Evolutionary conservation across 2,329 filamentous ascomycete genomes (phyloP).

Genomic region (Neofusicoccum cordaticola): DNA sequence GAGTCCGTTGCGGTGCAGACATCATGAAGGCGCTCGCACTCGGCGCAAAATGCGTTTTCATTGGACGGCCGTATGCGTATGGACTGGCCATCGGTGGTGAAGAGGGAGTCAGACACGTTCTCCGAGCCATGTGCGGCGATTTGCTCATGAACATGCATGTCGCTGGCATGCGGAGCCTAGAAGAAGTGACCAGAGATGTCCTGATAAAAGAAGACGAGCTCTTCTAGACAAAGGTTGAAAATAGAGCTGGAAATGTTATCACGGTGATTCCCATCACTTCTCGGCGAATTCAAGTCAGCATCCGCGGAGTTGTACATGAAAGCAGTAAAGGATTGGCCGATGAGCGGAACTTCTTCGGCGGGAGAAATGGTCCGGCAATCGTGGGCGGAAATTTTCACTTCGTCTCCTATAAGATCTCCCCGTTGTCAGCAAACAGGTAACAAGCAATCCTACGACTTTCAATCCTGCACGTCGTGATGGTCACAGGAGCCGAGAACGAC

Average conservation of each 20-base stretch:
- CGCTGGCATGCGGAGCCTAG: slow-evolving; percentile 23
- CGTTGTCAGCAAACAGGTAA: no score
- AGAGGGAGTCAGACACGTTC: slow-evolving; percentile 36
- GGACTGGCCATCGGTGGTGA: slow-evolving; percentile 38
- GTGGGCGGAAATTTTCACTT: not conserved
- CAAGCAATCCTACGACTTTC: no score
- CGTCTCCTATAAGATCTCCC: not conserved
- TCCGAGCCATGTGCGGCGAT: slow-evolving; percentile 22
- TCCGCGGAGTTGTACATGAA: not conserved
- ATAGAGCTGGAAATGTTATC: not conserved
- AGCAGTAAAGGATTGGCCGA: not conserved
- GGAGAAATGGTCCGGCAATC: not conserved
- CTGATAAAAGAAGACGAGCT: slow-evolving; percentile 25
- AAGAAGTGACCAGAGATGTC: slow-evolving; percentile 23
- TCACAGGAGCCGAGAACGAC: no score
- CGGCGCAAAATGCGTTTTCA: slow-evolving; percentile 51
- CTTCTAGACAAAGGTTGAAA: slow-evolving; percentile 15
- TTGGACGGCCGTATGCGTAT: slow-evolving; percentile 36
- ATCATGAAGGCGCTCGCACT: slow-evolving; percentile 57
- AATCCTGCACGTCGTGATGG: no score
- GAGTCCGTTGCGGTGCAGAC: slow-evolving; percentile 56
- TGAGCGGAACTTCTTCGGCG: not conserved
- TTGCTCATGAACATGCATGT: slow-evolving; percentile 28
- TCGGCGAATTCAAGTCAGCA: not conserved
- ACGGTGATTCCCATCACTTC: not conserved